A percentile compares a stretch with the other conserved stretches of the same genome.
Conservation (phyloP, 2,329 filamentous ascomycete genomes). For the Aaosphaeria pasadenensis region DNA sequence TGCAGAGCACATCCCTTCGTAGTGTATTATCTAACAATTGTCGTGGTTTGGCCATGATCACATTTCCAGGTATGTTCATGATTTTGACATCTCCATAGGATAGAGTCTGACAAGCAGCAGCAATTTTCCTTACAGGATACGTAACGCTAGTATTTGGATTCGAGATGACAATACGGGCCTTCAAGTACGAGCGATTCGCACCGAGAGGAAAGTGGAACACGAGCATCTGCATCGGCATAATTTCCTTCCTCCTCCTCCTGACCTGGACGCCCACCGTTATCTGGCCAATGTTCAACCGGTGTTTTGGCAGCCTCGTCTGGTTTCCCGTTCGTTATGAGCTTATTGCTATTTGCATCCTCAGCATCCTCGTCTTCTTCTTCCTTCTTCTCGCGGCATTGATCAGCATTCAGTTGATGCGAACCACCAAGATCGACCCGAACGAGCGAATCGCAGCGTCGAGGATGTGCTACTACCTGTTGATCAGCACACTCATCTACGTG, state of each 20-base stretch:
- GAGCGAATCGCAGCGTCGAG: conserved; percentile 64
- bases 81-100: neutral
- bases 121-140: conserved; percentile 64
- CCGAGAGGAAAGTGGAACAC: conserved; percentile 60
- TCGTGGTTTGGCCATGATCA: conserved; percentile 33
- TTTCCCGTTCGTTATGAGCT: conserved; percentile 61
- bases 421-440: conserved; percentile 53
- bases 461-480: conserved; percentile 65
- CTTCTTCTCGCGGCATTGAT: conserved; percentile 53
- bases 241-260: conserved; percentile 51
- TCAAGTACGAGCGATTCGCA: conserved; percentile 56
- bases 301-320: conserved; percentile 67
- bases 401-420: conserved; percentile 56
- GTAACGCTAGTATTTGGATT: conserved; percentile 64
- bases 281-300: conserved; percentile 56
- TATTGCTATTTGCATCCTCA: conserved; percentile 55
- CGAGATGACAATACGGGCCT: conserved; percentile 57
- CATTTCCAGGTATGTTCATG: conserved; percentile 34
- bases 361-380: conserved; percentile 51
- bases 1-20: conserved; percentile 37
- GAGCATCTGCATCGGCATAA: conserved; percentile 52
- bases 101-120: conserved; percentile 40
- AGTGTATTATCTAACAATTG: conserved; percentile 36
- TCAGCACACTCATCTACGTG: conserved; percentile 55
- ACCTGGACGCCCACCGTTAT: conserved; percentile 60